Evolutionary conservation across 768 basidiomycete genomes (phyloP).

Genomic region (Trametes cinnabarina): DNA sequence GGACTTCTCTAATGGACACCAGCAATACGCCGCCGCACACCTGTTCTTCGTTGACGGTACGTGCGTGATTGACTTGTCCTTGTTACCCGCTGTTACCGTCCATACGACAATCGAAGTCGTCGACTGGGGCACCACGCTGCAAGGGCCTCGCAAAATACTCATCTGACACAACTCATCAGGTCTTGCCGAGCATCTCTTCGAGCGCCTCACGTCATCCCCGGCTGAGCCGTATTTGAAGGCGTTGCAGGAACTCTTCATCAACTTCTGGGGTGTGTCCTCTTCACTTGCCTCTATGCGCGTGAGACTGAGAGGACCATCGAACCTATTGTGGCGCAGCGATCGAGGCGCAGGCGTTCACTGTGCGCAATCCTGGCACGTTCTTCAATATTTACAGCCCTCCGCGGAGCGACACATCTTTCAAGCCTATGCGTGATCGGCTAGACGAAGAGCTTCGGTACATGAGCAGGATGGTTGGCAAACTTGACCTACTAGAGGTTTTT

Average conservation of each 20-base stretch:
- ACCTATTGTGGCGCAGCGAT: constrained; percentile 48
- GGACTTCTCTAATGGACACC: constrained; percentile 67
- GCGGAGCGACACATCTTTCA: constrained; percentile 63
- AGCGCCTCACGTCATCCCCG: constrained; percentile 68
- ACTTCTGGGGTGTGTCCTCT: constrained; percentile 78
- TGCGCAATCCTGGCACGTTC: constrained; percentile 76
- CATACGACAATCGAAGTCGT: neutral
- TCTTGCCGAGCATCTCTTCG: constrained; percentile 73
- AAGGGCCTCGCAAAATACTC: neutral
- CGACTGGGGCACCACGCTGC: neutral
- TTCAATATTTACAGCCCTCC: constrained; percentile 89
- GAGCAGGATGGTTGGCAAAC: constrained; percentile 58
- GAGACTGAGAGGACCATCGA: constrained; percentile 17
- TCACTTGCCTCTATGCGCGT: neutral
- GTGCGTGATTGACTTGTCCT: constrained; percentile 20
- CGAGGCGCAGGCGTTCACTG: constrained; percentile 83
- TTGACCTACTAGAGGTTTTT: neutral
- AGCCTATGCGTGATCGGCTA: constrained; percentile 66
- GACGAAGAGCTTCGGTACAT: constrained; percentile 84
- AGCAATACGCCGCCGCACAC: constrained; percentile 81
- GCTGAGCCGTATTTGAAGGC: constrained; percentile 76
- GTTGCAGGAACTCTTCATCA: constrained; percentile 85
- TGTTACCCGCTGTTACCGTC: no score
- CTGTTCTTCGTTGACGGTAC: constrained; percentile 91
- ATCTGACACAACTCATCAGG: constrained; percentile 41